These are phyloP conservation scores for Euphorbia pulcherrima DNA, from an alignment of 345 rosid genomes.

Conservation along the genomic window DNA sequence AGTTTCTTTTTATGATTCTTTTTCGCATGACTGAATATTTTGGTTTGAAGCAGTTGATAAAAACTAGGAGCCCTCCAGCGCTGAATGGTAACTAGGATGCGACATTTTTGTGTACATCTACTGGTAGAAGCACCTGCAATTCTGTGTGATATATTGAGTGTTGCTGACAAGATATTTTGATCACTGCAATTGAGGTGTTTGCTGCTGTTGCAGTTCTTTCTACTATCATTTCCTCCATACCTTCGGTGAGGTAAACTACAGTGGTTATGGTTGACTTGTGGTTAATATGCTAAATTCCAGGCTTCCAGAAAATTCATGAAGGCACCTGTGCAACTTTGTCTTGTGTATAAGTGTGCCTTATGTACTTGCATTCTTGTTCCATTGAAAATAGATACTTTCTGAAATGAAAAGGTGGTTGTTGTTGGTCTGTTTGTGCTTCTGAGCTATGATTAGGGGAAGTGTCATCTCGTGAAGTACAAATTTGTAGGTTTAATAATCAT, in stretches of 20 bases:
- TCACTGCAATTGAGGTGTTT: constrained; percentile 10
- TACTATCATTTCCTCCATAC: constrained; percentile 24
- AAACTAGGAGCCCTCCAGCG: constrained; percentile 16
- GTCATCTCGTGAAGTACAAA: background rate
- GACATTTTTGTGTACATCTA: background rate
- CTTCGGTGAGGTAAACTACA: constrained; percentile 34
- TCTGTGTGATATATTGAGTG: constrained; percentile 1
- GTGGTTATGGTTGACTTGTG: constrained; percentile 5
- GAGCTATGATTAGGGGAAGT: background rate
- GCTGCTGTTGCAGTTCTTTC: constrained; percentile 23
- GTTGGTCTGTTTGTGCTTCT: background rate
- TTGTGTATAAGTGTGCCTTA: background rate
- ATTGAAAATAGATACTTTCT: background rate
- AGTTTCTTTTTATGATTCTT: constrained; percentile 18
- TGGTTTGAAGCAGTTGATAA: constrained; percentile 46
- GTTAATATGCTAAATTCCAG: constrained; percentile 8
- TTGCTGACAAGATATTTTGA: background rate
- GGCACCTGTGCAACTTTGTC: background rate
- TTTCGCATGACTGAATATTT: constrained; percentile 21
- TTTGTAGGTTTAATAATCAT: background rate
- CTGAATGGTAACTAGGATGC: constrained; percentile 20
- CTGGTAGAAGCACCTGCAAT: constrained; percentile 6
- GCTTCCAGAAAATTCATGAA: constrained; percentile 12
- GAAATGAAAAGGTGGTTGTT: background rate
- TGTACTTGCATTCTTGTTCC: background rate